A percentile compares a stretch with the other conserved stretches of the same genome.
phyloP scores from a whole-genome alignment of 23 red algal genomes.

The Cyanidioschyzon merolae region DNA sequence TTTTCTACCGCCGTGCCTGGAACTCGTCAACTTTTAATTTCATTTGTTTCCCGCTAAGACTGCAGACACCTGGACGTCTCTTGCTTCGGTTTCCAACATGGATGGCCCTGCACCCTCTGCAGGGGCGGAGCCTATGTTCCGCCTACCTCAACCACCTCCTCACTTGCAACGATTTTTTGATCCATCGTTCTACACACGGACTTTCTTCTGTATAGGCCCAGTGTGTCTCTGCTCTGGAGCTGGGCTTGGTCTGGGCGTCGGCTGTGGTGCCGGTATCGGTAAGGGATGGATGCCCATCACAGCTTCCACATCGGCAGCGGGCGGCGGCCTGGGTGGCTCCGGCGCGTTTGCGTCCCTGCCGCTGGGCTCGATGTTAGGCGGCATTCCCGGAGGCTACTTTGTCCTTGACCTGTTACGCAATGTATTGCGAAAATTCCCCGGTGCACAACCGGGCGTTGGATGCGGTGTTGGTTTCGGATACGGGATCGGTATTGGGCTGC shows the following conservation, averaged over 20 bases:
- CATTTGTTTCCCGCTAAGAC: too few species aligned
- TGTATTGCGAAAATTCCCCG: slow-evolving; percentile 69
- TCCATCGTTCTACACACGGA: slow-evolving; percentile 20
- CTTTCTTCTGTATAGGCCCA: slow-evolving; percentile 89
- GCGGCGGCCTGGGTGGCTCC: slow-evolving; percentile 6
- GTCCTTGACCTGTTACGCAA: slow-evolving; percentile 60
- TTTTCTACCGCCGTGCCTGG: too few species aligned
- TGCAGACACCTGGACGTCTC: too few species aligned
- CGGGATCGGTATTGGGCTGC: slow-evolving; percentile 86
- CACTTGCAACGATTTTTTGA: not conserved
- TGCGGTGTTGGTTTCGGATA: slow-evolving; percentile 91
- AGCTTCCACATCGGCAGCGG: not conserved
- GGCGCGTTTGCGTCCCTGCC: slow-evolving; percentile 43
- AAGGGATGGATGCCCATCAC: slow-evolving; percentile 47
- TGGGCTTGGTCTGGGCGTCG: slow-evolving; percentile 67
- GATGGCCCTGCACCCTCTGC: not conserved
- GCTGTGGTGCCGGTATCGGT: slow-evolving; percentile 83
- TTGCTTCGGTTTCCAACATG: too few species aligned
- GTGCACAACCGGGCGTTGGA: slow-evolving; percentile 61
- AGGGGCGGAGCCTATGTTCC: slow-evolving; percentile 2
- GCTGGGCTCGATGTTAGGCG: slow-evolving; percentile 24
- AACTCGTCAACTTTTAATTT: too few species aligned
- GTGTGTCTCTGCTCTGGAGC: slow-evolving; percentile 72
- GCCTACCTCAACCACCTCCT: not conserved
- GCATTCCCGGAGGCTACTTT: slow-evolving; percentile 83